Conservation (phyloP, 2,329 filamentous ascomycete species). For the Metarhizium humberi region DNA sequence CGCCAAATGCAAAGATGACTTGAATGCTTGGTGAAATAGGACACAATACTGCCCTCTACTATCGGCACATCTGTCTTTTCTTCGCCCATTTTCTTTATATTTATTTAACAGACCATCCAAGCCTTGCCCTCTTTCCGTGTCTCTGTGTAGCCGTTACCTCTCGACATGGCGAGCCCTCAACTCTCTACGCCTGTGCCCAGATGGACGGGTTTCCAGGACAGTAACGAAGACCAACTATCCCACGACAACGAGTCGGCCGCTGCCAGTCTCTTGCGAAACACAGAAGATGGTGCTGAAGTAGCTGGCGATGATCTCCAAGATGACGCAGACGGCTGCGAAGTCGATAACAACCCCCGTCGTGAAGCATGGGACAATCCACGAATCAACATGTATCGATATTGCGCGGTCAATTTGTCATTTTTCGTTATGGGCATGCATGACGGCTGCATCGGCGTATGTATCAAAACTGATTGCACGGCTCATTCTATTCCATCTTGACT, state of each 20-base stretch:
- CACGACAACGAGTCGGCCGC: background rate
- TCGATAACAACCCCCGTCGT: slow-evolving; percentile 5
- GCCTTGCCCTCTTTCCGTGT: background rate
- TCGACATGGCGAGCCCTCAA: background rate
- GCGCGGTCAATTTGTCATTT: slow-evolving; percentile 52
- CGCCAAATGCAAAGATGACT: no score
- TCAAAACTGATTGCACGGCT: background rate
- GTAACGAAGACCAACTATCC: background rate
- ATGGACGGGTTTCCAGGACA: background rate
- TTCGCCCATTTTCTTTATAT: no score
- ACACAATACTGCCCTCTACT: no score
- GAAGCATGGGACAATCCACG: slow-evolving; percentile 57
- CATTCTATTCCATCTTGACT: background rate
- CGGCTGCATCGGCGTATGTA: slow-evolving; percentile 50
- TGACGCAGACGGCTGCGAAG: background rate
- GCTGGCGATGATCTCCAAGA: slow-evolving; percentile 5
- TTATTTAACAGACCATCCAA: no score
- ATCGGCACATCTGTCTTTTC: no score
- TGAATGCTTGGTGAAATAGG: no score
- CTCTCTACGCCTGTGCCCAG: background rate
- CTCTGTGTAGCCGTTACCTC: background rate
- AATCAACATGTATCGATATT: slow-evolving; percentile 48
- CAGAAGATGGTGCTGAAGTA: background rate
- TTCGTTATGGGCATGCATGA: slow-evolving; percentile 62
- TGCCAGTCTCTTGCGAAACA: background rate